These are phyloP conservation scores for Tetrahymena borealis DNA, from an alignment of 73 alveolate genomes.

Conservation along the genomic window DNA sequence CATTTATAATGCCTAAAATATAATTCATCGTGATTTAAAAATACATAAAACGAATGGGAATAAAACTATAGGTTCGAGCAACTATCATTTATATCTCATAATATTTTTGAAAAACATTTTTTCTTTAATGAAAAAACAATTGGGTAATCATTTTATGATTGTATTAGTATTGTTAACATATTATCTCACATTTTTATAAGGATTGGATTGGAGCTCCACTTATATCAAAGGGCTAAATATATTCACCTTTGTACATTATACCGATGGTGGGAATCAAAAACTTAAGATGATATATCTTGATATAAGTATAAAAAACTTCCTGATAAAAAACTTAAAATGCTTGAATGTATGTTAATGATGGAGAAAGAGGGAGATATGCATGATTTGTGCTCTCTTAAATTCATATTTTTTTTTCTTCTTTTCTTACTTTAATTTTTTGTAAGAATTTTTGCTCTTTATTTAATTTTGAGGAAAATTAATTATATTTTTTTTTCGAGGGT, in stretches of 20 bases:
- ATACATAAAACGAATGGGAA: background rate
- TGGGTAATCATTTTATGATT: background rate
- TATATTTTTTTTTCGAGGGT: background rate
- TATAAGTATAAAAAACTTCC: background rate
- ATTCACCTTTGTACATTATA: background rate
- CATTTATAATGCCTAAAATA: too few relatives aligned
- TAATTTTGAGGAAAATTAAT: background rate
- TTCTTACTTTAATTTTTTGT: too few relatives aligned
- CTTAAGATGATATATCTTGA: background rate
- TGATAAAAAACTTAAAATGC: background rate
- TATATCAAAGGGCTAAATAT: conserved; percentile 1
- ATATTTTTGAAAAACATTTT: background rate
- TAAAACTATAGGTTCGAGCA: background rate
- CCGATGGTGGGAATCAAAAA: background rate
- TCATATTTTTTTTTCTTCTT: background rate
- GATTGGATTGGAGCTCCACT: background rate
- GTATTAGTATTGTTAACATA: background rate
- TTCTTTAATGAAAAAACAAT: background rate
- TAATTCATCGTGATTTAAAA: background rate
- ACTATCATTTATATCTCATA: background rate
- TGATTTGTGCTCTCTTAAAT: background rate
- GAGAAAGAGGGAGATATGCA: background rate
- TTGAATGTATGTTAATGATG: background rate
- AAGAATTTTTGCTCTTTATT: too few relatives aligned
- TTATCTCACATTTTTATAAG: background rate